A percentile compares a stretch with the other conserved stretches of the same genome.
These are phyloP conservation scores for Actinidia arguta DNA, from an alignment of 179 eudicot species.

Conservation along the genomic window DNA sequence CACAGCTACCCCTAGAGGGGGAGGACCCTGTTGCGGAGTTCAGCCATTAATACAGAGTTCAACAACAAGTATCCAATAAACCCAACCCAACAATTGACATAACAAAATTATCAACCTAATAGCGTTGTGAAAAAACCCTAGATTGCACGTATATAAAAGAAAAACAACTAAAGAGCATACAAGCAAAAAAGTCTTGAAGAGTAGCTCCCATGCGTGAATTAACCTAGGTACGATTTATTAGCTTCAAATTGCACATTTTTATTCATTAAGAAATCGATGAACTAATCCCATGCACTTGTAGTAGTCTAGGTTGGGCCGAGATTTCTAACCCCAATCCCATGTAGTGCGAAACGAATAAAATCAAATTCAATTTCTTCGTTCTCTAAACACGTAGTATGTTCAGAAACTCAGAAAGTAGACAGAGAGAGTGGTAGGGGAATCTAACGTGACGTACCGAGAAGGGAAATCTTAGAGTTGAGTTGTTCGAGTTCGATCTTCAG, in stretches of 20 bases:
- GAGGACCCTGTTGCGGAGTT: no score
- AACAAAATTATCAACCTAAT: background rate
- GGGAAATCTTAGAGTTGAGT: conserved; percentile 61
- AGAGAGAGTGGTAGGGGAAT: background rate
- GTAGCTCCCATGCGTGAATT: background rate
- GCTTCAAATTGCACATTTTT: no score
- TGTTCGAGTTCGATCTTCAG: conserved; percentile 54
- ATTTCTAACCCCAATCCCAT: background rate
- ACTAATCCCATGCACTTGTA: background rate
- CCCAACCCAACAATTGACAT: background rate
- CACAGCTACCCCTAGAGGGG: no score
- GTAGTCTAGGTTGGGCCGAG: background rate
- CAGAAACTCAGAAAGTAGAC: background rate
- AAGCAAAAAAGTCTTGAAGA: background rate
- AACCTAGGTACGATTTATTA: background rate
- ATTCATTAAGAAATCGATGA: background rate
- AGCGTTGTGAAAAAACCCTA: background rate
- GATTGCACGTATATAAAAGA: background rate
- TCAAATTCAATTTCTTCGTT: background rate
- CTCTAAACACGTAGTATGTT: background rate
- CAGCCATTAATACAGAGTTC: background rate
- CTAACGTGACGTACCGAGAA: conserved; percentile 37
- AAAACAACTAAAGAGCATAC: no score
- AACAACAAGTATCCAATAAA: conserved; percentile 2
- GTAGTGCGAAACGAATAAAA: background rate